Base-by-base conservation (phyloP, 2,329 filamentous ascomycete genomes). In the Dothiorella sarmentorum region DNA sequence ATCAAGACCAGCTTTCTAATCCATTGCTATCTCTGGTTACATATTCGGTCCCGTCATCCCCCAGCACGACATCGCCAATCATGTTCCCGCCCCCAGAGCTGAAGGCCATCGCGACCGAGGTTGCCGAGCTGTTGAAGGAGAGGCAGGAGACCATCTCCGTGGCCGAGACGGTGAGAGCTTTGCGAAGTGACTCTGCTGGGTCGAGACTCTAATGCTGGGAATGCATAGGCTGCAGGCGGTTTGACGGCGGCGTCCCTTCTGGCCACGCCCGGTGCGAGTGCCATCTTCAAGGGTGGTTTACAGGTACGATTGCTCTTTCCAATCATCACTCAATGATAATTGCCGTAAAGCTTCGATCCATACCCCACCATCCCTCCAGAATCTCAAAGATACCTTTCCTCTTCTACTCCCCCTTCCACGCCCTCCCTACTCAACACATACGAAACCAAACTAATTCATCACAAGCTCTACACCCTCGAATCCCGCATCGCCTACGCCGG, bases 231-330 rank as follows among this genome's bases (percentile, higher is more conserved):
- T 47, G 82, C 84, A 7, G 85, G 85, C 31, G 85, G 85, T 13
- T 76, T 88, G 27, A 81, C 86, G 60, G 84, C 81, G 45, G 79
- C 82, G 24, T 76, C 80, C 40, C 73, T 87, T 18, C 79, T 87
- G 60, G 79, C 82, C 57, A 78, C 75, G 15, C 81, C 84, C 0
- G 85, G 85, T 35, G 84, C 85, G 17, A 82, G 78, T 5, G 69
- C 70, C 13, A 77, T 83, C 68, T 87, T 85, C 75, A 78, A 79
- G 63, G 84, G 85, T 58, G 85, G 85, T n/a, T 17, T 53, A 10
- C 49, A 53, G 49, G 49, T 53, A 53, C 29, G 29, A 31, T 9
- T 9, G 29, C 29, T 13, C 29, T n/a, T 13, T 31, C 29, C 29
- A 31, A 10, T 31, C 29, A 31, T 31, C 29, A 13, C 29, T n/a